Conservation (phyloP, 139 green algal genomes). For the Closterium sp. region DNA sequence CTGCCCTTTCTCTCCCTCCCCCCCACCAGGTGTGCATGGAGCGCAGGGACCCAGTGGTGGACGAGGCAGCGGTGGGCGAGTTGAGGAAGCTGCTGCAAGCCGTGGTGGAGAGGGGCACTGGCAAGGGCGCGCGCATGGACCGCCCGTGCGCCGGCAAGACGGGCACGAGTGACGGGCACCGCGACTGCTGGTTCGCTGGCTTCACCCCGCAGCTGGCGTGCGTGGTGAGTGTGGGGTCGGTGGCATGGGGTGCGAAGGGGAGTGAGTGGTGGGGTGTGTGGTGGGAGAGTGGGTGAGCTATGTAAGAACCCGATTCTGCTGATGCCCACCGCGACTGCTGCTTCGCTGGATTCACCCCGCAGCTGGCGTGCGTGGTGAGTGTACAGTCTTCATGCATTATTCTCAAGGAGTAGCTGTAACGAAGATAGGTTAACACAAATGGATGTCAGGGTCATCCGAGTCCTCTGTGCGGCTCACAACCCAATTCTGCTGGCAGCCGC, state of each 20-base stretch:
- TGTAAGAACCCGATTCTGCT: not conserved
- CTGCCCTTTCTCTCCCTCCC: not conserved
- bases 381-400: too few relatives aligned
- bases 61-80: not conserved
- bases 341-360: slow-evolving; percentile 58
- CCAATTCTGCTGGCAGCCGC: too few relatives aligned
- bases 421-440: too few relatives aligned
- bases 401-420: too few relatives aligned
- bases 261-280: slow-evolving; percentile 8
- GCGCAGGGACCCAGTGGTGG: not conserved
- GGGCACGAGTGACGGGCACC: slow-evolving; percentile 59
- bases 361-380: slow-evolving; percentile 56
- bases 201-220: slow-evolving; percentile 59
- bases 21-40: not conserved
- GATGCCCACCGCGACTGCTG: slow-evolving; percentile 58
- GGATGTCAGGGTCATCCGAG: too few relatives aligned
- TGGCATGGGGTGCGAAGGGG: not conserved
- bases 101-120: slow-evolving; percentile 48
- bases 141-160: slow-evolving; percentile 61
- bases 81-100: slow-evolving; percentile 18
- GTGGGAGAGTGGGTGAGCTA: too few relatives aligned
- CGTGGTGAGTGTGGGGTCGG: slow-evolving; percentile 60
- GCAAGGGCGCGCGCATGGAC: slow-evolving; percentile 40
- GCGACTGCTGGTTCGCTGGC: slow-evolving; percentile 64
- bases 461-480: too few relatives aligned